These are phyloP conservation scores for Metarhizium anisopliae DNA, from an alignment of 2,329 filamentous ascomycete genomes.

Conservation along the genomic window DNA sequence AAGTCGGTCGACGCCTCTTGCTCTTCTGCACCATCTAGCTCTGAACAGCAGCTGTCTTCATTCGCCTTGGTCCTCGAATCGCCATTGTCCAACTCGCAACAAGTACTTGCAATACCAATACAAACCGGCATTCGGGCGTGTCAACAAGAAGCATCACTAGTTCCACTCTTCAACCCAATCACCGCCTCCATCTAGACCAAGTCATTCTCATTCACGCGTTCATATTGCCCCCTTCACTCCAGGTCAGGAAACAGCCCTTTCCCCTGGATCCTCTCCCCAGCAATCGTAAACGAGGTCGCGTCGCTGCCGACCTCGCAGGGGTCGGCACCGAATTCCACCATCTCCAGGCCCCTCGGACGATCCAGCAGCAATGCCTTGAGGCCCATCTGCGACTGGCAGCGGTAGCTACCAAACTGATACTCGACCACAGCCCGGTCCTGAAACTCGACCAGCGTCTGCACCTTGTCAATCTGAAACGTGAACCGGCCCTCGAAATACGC, in stretches of 20 bases:
- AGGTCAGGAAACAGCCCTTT: slow-evolving; percentile 11
- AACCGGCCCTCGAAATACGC: slow-evolving; percentile 34
- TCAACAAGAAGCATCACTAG: no score
- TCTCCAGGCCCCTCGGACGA: slow-evolving; percentile 23
- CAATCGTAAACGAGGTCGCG: slow-evolving; percentile 20
- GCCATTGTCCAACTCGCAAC: not conserved
- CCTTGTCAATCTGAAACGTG: slow-evolving; percentile 37
- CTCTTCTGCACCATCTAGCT: no score
- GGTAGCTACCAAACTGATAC: slow-evolving; percentile 45
- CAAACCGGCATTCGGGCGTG: not conserved
- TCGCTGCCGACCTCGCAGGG: slow-evolving; percentile 28
- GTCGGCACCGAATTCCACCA: slow-evolving; percentile 28
- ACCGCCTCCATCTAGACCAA: no score
- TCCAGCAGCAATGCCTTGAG: slow-evolving; percentile 30
- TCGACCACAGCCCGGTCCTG: slow-evolving; percentile 29
- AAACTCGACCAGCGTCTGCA: slow-evolving; percentile 22
- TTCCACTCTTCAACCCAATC: no score
- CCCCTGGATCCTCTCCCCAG: slow-evolving; percentile 23
- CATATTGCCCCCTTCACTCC: no score
- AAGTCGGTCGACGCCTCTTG: no score
- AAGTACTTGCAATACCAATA: not conserved
- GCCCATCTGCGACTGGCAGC: slow-evolving; percentile 44
- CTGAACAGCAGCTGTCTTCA: no score
- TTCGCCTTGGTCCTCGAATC: no score
- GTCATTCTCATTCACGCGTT: no score